These are phyloP conservation scores for Chimonanthus praecox DNA, from an alignment of 164 flowering plant species.

Conservation along the genomic window DNA sequence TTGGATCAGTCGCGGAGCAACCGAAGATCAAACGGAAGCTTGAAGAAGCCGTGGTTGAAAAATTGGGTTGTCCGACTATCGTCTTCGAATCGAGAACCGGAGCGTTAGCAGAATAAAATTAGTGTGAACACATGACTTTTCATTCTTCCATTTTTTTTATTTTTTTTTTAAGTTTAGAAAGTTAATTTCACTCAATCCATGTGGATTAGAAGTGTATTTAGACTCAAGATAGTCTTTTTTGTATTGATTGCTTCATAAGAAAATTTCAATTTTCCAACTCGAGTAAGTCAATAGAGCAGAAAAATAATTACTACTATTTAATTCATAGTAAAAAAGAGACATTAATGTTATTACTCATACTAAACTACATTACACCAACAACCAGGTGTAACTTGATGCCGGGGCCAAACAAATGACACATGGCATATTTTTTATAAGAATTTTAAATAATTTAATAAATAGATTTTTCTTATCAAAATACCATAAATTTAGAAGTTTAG, in stretches of 20 bases:
- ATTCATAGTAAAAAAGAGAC: neutral
- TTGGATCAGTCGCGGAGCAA: neutral
- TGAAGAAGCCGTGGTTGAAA: conserved; percentile 22
- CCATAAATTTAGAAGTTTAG: too few species aligned
- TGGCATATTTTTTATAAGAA: neutral
- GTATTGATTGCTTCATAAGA: neutral
- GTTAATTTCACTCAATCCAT: conserved; percentile 9
- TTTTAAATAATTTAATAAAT: neutral
- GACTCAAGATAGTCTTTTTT: neutral
- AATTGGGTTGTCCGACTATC: conserved; percentile 57
- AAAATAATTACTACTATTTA: neutral
- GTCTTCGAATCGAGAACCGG: neutral
- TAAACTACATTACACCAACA: too few species aligned
- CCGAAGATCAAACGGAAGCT: conserved; percentile 4
- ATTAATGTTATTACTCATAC: neutral
- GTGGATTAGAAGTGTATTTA: neutral
- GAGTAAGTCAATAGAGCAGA: neutral
- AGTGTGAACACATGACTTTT: neutral
- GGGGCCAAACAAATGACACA: neutral
- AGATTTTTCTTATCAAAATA: neutral
- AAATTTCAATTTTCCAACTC: neutral
- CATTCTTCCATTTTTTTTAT: too few species aligned
- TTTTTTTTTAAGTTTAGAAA: neutral
- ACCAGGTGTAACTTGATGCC: neutral
- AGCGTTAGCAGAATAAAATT: neutral